These are phyloP conservation scores for Nigrospora oryzae DNA, from an alignment of 2,329 filamentous ascomycete species.

Conservation along the genomic window DNA sequence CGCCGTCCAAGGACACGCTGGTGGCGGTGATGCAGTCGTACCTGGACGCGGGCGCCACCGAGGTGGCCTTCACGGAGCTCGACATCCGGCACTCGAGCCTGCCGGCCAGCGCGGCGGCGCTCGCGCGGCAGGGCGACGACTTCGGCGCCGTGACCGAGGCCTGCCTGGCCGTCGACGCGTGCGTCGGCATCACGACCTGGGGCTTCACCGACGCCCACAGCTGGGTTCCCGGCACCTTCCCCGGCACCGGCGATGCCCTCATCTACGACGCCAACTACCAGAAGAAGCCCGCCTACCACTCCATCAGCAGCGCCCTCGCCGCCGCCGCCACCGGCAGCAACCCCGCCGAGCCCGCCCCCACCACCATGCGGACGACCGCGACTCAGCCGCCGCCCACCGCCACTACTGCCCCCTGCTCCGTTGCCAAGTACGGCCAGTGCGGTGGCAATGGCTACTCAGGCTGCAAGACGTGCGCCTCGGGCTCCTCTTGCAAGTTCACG, in stretches of 20 bases:
- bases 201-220: slow-evolving; percentile 28
- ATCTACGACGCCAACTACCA: slow-evolving; percentile 24
- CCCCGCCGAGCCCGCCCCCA: neutral
- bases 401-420: neutral
- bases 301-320: slow-evolving; percentile 14
- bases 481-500: slow-evolving; percentile 2
- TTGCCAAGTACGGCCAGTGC: slow-evolving; percentile 3
- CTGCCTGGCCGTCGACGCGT: slow-evolving; percentile 20
- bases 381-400: neutral
- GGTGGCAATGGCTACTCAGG: slow-evolving; percentile 2
- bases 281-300: slow-evolving; percentile 26
- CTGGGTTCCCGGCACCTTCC: slow-evolving; percentile 27
- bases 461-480: neutral
- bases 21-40: slow-evolving; percentile 39
- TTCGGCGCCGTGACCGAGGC: slow-evolving; percentile 27
- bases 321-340: neutral
- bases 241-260: slow-evolving; percentile 23
- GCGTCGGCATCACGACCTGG: slow-evolving; percentile 31
- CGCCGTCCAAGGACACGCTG: slow-evolving; percentile 34
- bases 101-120: slow-evolving; percentile 27
- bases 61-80: slow-evolving; percentile 54
- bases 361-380: neutral
- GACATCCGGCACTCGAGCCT: slow-evolving; percentile 44
- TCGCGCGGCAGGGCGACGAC: slow-evolving; percentile 31
- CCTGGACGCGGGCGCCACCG: slow-evolving; percentile 36